Conservation (phyloP, 2,329 filamentous ascomycete species). For the Sporothrix inflata region DNA sequence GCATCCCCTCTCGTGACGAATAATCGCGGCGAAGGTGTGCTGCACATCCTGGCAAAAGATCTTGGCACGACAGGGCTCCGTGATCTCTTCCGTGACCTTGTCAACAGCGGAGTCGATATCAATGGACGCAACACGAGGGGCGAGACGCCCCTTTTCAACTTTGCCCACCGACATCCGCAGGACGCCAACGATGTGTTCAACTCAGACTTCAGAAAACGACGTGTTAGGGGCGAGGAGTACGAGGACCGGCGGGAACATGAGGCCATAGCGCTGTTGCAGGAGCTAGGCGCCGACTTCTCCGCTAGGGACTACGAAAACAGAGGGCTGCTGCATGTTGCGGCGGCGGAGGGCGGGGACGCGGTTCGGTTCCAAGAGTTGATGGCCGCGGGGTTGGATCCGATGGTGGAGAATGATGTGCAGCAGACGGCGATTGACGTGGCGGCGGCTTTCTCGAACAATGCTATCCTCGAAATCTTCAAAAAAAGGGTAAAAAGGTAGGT, state of each 20-base stretch:
- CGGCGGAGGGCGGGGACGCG: neutral
- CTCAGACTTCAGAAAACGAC: neutral
- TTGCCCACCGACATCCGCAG: neutral
- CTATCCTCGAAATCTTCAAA: neutral
- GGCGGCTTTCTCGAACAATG: constrained; percentile 4
- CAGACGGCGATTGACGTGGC: constrained; percentile 7
- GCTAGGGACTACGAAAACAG: neutral
- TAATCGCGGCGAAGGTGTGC: neutral
- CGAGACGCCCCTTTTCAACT: neutral
- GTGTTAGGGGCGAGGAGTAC: constrained; percentile 1
- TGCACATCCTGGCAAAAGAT: constrained; percentile 11
- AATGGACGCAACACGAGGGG: neutral
- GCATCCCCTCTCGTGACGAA: neutral
- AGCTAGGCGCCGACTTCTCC: constrained; percentile 1
- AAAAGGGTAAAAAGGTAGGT: neutral
- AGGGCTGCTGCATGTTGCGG: neutral
- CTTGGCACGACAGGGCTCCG: constrained; percentile 1
- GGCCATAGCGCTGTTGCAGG: neutral
- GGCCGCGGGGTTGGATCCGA: neutral
- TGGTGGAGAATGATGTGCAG: neutral
- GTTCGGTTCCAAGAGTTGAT: constrained; percentile 13
- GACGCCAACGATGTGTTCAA: neutral
- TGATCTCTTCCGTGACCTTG: constrained; percentile 11
- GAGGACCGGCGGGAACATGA: constrained; percentile 1
- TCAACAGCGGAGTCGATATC: constrained; percentile 10